Evolutionary conservation across 2,329 filamentous ascomycete genomes (phyloP).

Genomic region (Berkeleyomyces basicola): DNA sequence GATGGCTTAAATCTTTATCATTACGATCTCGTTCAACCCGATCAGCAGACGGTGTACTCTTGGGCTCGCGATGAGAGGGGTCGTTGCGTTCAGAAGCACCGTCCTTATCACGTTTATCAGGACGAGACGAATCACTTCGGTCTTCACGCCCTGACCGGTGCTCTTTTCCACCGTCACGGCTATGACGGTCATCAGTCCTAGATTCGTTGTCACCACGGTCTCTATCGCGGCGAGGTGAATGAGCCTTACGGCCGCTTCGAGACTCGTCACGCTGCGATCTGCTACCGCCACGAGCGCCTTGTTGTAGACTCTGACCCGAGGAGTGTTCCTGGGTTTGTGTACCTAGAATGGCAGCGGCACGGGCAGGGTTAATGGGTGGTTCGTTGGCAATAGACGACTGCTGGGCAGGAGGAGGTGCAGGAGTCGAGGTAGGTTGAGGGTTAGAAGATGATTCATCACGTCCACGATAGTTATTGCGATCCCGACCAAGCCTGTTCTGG

Average conservation of each 20-base stretch:
- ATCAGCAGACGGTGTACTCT: constrained; percentile 1
- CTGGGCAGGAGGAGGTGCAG: constrained; percentile 19
- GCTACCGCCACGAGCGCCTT: not conserved
- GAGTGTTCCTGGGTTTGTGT: not conserved
- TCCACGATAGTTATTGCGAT: constrained; percentile 15
- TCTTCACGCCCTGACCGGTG: constrained; percentile 17
- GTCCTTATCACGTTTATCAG: constrained; percentile 23
- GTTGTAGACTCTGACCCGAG: not conserved
- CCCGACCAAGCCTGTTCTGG: constrained; percentile 17
- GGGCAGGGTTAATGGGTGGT: constrained; percentile 38
- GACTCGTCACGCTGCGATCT: constrained; percentile 6
- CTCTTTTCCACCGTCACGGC: constrained; percentile 18
- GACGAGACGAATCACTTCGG: constrained; percentile 34
- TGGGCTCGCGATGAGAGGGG: constrained; percentile 15
- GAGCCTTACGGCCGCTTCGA: constrained; percentile 2
- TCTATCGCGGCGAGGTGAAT: constrained; percentile 9
- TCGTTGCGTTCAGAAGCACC: constrained; percentile 20
- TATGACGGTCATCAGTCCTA: constrained; percentile 5
- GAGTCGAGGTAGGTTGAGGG: constrained; percentile 11
- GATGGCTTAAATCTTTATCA: constrained; percentile 22
- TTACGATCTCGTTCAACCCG: not conserved
- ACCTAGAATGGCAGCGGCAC: constrained; percentile 31
- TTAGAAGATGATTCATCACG: constrained; percentile 15
- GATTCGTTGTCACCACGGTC: constrained; percentile 3
- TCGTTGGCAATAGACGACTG: constrained; percentile 22